phyloP scores from a whole-genome alignment of 1,139 yeast genomes.

The Nakaseomyces kungkrabaensis region DNA sequence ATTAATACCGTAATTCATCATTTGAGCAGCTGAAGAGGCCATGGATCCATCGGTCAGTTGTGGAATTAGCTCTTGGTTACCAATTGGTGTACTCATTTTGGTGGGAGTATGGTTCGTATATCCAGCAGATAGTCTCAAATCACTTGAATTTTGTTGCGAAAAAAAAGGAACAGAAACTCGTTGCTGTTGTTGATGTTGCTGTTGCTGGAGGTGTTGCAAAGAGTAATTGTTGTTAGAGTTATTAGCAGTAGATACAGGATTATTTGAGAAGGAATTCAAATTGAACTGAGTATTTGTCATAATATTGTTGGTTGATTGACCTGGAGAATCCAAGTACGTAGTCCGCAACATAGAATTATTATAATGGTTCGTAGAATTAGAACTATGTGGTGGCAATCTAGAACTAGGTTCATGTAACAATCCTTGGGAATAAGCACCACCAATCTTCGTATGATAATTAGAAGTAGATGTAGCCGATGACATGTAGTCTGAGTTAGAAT shows the following conservation, averaged over 20 bases:
- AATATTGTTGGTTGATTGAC: neutral
- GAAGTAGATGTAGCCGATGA: neutral
- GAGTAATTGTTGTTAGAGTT: neutral
- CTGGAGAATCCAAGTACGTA: neutral
- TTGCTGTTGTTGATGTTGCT: neutral
- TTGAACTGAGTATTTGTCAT: neutral
- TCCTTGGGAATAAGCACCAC: neutral
- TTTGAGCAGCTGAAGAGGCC: neutral
- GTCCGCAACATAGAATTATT: neutral
- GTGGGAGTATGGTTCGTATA: neutral
- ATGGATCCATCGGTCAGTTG: neutral
- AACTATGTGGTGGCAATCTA: neutral
- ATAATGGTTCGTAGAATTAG: neutral
- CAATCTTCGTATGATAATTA: neutral
- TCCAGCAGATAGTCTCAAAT: neutral
- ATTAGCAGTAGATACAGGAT: neutral
- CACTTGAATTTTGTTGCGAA: neutral
- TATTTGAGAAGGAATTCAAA: neutral
- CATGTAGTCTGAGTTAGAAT: neutral
- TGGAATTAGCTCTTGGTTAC: neutral
- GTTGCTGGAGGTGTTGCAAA: neutral
- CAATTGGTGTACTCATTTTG: neutral
- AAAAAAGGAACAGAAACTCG: slow-evolving; percentile 2
- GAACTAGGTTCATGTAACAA: neutral
- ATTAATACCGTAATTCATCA: neutral